Evolutionary conservation across 495 filamentous ascomycete genomes (phyloP), one percentile per base, ranked within the genome.

Genomic region (Hyphodiscus hymeniophilus): DNA sequence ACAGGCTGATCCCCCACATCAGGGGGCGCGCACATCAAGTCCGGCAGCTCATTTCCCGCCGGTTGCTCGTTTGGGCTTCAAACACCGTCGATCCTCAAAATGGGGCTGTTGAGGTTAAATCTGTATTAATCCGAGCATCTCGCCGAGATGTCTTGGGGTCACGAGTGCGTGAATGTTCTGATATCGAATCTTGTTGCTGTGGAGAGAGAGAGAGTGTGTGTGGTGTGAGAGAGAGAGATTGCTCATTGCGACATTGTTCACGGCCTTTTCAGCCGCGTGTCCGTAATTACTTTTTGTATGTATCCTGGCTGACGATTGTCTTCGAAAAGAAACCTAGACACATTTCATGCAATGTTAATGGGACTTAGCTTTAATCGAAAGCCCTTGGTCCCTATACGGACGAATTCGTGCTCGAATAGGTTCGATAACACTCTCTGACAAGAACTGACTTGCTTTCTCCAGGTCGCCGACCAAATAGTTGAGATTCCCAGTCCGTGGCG

Each of bases 1-100:
- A n/a, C 36, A 13, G 40, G 47, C 32, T 49, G 47, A 49, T 49
- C 47, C 47, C 47, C 47, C 47, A 49, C 47, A 49, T 42, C 38
- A 22, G 13, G 15, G 20, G 5, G 2, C 33, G 3, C 18, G 21
- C 16, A 33, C 30, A 28, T 49, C 47, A 49, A 42, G 42, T 49
- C 47, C 47, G 24, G 2, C 23, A 4, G 4, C 26, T 36, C 30
- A 17, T 32, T 47, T 38, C 31, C 31, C 32, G 24, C 28, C 44
- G 18, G 18, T 18, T 45, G 15, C 0, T 26, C 22, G 30, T 34
- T 34, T 28, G 22, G 20, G 20, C 32, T 24, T 32, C 22, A 10
- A 3, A 21, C 44, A 11, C 20, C 17, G 4, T 23, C 11, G 15
- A 41, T 20, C 38, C 34, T 28, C n/a, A n/a, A n/a, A n/a, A n/a